Percentiles rank a stretch among this genome's conserved stretches.
Conservation (phyloP, 768 basidiomycete genomes). For the Trametes coccinea region DNA sequence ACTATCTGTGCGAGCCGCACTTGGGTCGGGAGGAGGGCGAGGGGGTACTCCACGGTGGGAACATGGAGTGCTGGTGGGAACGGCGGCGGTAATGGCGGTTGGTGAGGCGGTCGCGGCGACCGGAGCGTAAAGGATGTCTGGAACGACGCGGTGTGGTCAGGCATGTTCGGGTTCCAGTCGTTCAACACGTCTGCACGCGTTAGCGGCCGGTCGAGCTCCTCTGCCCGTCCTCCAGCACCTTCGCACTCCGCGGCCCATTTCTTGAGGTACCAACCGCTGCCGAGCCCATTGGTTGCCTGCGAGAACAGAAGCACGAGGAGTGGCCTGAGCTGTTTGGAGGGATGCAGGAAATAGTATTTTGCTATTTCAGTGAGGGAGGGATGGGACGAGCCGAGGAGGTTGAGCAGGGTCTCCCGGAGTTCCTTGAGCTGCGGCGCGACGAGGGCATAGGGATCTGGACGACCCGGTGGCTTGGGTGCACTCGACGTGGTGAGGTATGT, state of each 20-base stretch:
- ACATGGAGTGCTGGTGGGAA: slow-evolving; percentile 21
- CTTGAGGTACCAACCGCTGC: slow-evolving; percentile 60
- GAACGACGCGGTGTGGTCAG: slow-evolving; percentile 74
- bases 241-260: slow-evolving; percentile 61
- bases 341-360: slow-evolving; percentile 87
- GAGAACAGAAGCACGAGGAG: slow-evolving; percentile 86
- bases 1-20: slow-evolving; percentile 91
- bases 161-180: slow-evolving; percentile 89
- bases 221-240: slow-evolving; percentile 49
- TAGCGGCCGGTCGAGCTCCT: slow-evolving; percentile 79
- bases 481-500: slow-evolving; percentile 21
- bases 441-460: slow-evolving; percentile 66
- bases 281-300: slow-evolving; percentile 91
- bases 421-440: slow-evolving; percentile 72
- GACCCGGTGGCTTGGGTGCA: slow-evolving; percentile 19
- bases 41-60: slow-evolving; percentile 36
- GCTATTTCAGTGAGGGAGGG: slow-evolving; percentile 86
- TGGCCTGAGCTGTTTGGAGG: slow-evolving; percentile 89
- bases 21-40: slow-evolving; percentile 78
- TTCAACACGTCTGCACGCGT: slow-evolving; percentile 79
- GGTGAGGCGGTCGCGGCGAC: slow-evolving; percentile 37
- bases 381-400: slow-evolving; percentile 85
- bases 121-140: slow-evolving; percentile 45
- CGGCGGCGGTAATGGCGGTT: slow-evolving; percentile 35
- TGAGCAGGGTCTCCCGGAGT: slow-evolving; percentile 70